Evolutionary conservation across 495 filamentous ascomycete genomes (phyloP).

Genomic region (Aspergillus biplanus): DNA sequence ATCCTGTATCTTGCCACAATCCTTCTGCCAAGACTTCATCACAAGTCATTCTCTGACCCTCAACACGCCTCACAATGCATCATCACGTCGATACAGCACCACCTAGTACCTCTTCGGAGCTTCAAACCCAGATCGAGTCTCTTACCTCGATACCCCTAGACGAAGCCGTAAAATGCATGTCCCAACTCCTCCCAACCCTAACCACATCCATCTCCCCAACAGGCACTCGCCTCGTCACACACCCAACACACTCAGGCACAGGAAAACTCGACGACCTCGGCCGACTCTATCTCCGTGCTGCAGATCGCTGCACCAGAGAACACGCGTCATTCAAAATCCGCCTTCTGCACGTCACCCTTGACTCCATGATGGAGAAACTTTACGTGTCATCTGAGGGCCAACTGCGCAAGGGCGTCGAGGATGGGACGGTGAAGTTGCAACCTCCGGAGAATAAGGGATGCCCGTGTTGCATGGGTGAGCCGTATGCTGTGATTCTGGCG

Average conservation of each 20-base stretch:
- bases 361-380: conserved; percentile 7
- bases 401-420: not conserved
- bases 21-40: too few relatives aligned
- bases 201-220: conserved; percentile 14
- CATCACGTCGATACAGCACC: too few relatives aligned
- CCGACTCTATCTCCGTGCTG: not conserved
- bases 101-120: not conserved
- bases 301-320: conserved; percentile 1
- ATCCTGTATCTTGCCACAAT: too few relatives aligned
- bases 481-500: conserved; percentile 13
- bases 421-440: conserved; percentile 1
- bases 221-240: conserved; percentile 11
- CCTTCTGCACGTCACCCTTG: conserved; percentile 2
- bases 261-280: conserved; percentile 11
- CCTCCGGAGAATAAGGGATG: not conserved
- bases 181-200: conserved; percentile 5
- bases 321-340: conserved; percentile 9
- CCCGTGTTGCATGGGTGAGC: conserved; percentile 14
- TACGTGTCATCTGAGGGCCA: not conserved
- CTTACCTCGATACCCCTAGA: not conserved
- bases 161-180: not conserved
- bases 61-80: too few relatives aligned
- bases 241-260: not conserved
- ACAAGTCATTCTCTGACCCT: too few relatives aligned
- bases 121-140: not conserved